phyloP scores from a whole-genome alignment of 1,139 yeast species.

The Taiozyma sp. region DNA sequence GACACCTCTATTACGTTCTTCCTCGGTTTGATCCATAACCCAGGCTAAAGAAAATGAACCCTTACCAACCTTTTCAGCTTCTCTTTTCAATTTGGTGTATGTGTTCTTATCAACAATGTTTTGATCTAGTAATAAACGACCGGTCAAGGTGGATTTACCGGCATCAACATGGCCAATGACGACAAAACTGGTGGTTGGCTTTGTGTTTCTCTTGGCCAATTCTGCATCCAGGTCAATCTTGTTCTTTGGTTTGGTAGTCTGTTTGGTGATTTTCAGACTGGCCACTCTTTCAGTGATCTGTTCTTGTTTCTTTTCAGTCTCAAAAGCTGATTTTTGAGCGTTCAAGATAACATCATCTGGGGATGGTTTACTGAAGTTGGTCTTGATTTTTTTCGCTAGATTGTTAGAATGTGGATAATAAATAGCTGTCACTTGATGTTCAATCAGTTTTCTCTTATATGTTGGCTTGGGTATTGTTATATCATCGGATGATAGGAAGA shows the following conservation, averaged over 20 bases:
- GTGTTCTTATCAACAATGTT: slow-evolving; percentile 79
- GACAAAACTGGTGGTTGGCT: slow-evolving; percentile 73
- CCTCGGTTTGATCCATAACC: slow-evolving; percentile 94
- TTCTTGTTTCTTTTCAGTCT: slow-evolving; percentile 27
- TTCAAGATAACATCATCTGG: slow-evolving; percentile 74
- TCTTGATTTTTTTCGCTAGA: slow-evolving; percentile 40
- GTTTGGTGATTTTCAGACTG: slow-evolving; percentile 18
- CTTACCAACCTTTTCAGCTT: slow-evolving; percentile 80
- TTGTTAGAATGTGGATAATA: slow-evolving; percentile 36
- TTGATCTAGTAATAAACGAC: slow-evolving; percentile 75
- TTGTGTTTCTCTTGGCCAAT: slow-evolving; percentile 35
- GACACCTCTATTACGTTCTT: slow-evolving; percentile 87
- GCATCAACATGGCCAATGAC: slow-evolving; percentile 98
- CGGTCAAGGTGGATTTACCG: slow-evolving; percentile 94
- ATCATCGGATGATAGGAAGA: neutral
- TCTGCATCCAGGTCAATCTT: slow-evolving; percentile 33
- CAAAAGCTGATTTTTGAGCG: slow-evolving; percentile 57
- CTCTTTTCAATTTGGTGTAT: slow-evolving; percentile 71
- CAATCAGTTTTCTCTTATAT: slow-evolving; percentile 13
- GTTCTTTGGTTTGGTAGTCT: slow-evolving; percentile 31
- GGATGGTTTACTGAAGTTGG: slow-evolving; percentile 65
- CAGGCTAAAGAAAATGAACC: slow-evolving; percentile 95
- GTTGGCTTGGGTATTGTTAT: neutral
- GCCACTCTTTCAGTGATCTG: slow-evolving; percentile 17
- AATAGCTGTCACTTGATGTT: slow-evolving; percentile 37